Percentiles rank a stretch among this genome's conserved stretches.
phyloP scores from a whole-genome alignment of 2,329 filamentous ascomycete species.

The Amylocarpus encephaloides region DNA sequence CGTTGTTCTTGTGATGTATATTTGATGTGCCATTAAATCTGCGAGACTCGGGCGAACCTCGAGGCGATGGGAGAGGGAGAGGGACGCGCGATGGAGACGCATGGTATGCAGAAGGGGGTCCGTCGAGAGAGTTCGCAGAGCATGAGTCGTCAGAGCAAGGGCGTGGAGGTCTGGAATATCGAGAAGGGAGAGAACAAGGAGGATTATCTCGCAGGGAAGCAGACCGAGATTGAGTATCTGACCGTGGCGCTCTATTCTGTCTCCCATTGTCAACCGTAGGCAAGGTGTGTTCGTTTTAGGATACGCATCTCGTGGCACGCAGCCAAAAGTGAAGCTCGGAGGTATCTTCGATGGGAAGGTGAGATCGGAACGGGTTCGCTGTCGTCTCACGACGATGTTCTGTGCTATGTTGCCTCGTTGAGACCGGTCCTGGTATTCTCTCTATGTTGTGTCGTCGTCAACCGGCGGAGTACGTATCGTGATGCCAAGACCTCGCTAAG shows the following conservation, averaged over 20 bases:
- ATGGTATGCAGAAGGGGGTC: constrained; percentile 59
- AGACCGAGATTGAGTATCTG: constrained; percentile 4
- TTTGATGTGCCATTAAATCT: constrained; percentile 56
- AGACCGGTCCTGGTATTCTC: too few relatives aligned
- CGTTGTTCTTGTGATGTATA: constrained; percentile 62
- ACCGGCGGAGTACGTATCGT: not conserved
- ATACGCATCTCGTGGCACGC: too few relatives aligned
- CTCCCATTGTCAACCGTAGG: not conserved
- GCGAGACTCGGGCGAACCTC: constrained; percentile 51
- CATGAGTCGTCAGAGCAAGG: constrained; percentile 39
- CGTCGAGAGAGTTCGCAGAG: constrained; percentile 54
- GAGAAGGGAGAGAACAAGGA: constrained; percentile 38
- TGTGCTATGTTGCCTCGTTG: too few relatives aligned
- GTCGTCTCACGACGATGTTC: too few relatives aligned
- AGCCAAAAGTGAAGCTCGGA: too few relatives aligned
- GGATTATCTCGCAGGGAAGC: constrained; percentile 36
- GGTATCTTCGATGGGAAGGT: not conserved
- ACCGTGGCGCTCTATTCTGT: not conserved
- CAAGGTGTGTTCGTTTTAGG: too few relatives aligned
- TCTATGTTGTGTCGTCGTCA: too few relatives aligned
- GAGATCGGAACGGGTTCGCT: not conserved
- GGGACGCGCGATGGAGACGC: constrained; percentile 52
- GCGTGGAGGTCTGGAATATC: constrained; percentile 40
- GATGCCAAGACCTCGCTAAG: not conserved
- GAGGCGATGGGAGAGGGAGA: constrained; percentile 49